Base-by-base conservation (phyloP, 1,139 yeast species). In the Hemisphaericaspora lyxosophila region DNA sequence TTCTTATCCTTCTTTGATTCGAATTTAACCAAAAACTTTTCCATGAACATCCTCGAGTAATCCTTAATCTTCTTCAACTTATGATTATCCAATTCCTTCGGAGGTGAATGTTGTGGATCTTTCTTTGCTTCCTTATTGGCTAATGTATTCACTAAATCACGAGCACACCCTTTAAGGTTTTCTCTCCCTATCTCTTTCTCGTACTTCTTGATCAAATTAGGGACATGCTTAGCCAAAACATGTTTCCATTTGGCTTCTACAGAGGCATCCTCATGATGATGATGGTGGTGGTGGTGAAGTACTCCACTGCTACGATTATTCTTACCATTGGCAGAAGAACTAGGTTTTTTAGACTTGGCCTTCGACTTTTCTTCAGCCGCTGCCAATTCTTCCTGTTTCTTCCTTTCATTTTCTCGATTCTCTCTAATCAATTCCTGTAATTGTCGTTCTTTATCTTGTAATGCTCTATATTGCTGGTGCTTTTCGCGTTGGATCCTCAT, bases 181-280 rank as follows among this genome's bases (percentile, higher is more conserved):
- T 85, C 95, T 44, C 80, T 80, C 2, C 89, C 92, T 17, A 90
- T 70, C 40, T 78, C 80, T 2, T 67, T 57, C 47, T 80, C 84
- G 56, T 83, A 80, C 48, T 78, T 78, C 48, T 82, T 81, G 37
- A 90, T 70, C 50, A 85, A 62, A 53, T 89, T 89, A 4, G 97
- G 97, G 14, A 92, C 85, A 51, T 78, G 72, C 18, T 73, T 64
- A 2, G 97, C 97, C 58, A 92, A 79, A 23, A 74, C 59, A 34
- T 63, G 69, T 15, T 73, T 71, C 89, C 90, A 85, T 49, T 67
- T 67, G 43, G 65, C 59, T 40, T 70, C 78, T 9, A 51, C 40
- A 9, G 46, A 39, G 5, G 34, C 41, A 19, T 29, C 22, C 5
- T 29, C 42, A 9, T 6, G 34, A 31, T 13, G 43, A 19, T 23